phyloP scores from a whole-genome alignment of 2,329 filamentous ascomycete genomes.

The Sporothrix protearum region DNA sequence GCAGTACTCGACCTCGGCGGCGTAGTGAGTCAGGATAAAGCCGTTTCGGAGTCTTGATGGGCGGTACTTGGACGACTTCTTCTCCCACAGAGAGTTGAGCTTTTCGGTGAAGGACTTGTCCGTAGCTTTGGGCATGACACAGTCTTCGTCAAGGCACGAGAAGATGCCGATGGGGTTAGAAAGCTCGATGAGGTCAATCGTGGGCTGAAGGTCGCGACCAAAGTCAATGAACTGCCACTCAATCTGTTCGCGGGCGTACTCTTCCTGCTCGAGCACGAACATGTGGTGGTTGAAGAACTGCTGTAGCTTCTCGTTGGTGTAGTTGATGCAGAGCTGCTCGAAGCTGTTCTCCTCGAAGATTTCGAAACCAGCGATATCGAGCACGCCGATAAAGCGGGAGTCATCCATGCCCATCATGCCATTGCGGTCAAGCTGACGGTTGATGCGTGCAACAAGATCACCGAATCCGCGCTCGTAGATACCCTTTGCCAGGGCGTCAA shows the following conservation, averaged over 20 bases:
- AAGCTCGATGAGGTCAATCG: conserved; percentile 93
- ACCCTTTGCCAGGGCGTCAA: conserved; percentile 91
- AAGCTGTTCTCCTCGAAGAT: conserved; percentile 99
- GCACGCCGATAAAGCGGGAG: conserved; percentile 91
- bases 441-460: conserved; percentile 87
- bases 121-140: conserved; percentile 97
- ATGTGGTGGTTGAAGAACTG: conserved; percentile 99
- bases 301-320: conserved; percentile 98
- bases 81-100: conserved; percentile 93
- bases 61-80: conserved; percentile 90
- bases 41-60: conserved; percentile 83
- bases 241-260: conserved; percentile 95
- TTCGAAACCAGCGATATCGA: conserved; percentile 98
- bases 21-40: conserved; percentile 95
- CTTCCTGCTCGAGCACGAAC: conserved; percentile 98
- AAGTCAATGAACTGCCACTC: conserved; percentile 99
- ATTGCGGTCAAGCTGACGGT: conserved; percentile 82
- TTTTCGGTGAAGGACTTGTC: conserved; percentile 98
- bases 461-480: conserved; percentile 97
- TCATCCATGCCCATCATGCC: conserved; percentile 79
- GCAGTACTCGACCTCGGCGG: conserved; percentile 94
- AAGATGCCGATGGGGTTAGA: conserved; percentile 98
- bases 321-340: conserved; percentile 98
- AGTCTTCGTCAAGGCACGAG: conserved; percentile 95
- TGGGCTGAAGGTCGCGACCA: conserved; percentile 92